Evolutionary conservation across 2,329 filamentous ascomycete genomes (phyloP), one percentile per base, ranked within the genome.

Genomic region (Trichoderma atroviride): DNA sequence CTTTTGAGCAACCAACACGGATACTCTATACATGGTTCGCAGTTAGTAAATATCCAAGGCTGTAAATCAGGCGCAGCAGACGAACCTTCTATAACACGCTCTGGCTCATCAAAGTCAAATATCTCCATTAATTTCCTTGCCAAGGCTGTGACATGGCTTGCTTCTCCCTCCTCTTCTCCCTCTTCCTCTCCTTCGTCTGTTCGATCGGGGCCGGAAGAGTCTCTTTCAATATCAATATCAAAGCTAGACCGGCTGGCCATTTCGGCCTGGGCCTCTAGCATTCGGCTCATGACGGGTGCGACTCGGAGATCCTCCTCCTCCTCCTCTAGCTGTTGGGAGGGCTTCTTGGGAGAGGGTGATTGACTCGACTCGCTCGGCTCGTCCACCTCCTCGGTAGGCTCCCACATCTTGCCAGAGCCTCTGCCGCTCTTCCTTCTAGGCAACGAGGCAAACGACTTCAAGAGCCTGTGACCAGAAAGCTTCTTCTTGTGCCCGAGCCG

Each of bases 1-100:
- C 92, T 97, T 78, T 97, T 94, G 40, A 98, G 82, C 50, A 98
- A 83, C 90, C 93, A 97, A 81, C 95, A 98, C 10, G 94, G 92
- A 78, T 96, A 97, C 82, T 98, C 95, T 88, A 78, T 43, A 33
- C 19, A 69, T 77, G 70, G 73, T 50, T 37, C 22, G 3, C 10
- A 29, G 63, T 72, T 10, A 69, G 60, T 7, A 29, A 47, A 13
- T 6, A 11, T 40, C 33, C 55, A 14, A 14, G 60, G 33, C 56
- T n/a, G 22, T 43, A 6, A 60, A 13, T 4, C 58, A 71, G 50
- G 63, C 35, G 56, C n/a, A 13, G 19, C n/a, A 14, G 31, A 72
- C 79, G 66, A 79, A 91, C 89, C 89, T 79, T 92, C 89, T 71
- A 97, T 89, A 27, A 98, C 92, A 71, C 94, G 91, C 78, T 99